Base-by-base conservation (phyloP, 192 early-diverging fungal species). In the Entomortierella lignicola region DNA sequence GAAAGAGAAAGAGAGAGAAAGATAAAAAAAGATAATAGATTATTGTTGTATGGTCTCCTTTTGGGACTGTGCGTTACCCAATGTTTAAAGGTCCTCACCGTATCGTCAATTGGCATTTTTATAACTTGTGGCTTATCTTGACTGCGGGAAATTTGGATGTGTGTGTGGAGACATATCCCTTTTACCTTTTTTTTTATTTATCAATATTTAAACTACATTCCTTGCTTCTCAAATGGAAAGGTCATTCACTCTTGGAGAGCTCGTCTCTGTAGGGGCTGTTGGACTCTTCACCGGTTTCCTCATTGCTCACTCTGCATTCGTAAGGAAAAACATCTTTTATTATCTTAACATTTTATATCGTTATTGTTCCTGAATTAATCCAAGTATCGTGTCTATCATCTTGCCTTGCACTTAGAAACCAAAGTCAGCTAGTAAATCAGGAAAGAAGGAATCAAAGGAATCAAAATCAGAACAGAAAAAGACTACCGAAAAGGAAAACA, bases 161-260 rank as follows among this genome's bases (percentile, higher is more conserved):
- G n/a, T n/a, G n/a, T n/a, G n/a, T n/a, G n/a, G n/a, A n/a, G n/a
- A n/a, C n/a, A n/a, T n/a, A n/a, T 54, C 23, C 52, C 26, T 13
- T 26, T 26, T 54, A 12, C 26, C 26, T 8, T 54, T 54, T 54
- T 54, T n/a, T n/a, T n/a, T n/a, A n/a, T n/a, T n/a, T n/a, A n/a
- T n/a, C n/a, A n/a, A n/a, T n/a, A n/a, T n/a, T n/a, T n/a, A n/a
- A n/a, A n/a, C n/a, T n/a, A n/a, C 34, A 51, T 51, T 20, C 13
- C 12, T n/a, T n/a, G 34, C 15, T 21, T 21, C 0, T 23, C 18
- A 17, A 51, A 79, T 79, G 75, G 75, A 79, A 44, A 79, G 63
- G 55, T 53, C 75, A 52, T 79, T 79, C 56, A 79, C 67, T 42
- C 68, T 79, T 34, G 75, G 55, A 43, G 67, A 79, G 52, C 56